A percentile compares a stretch with the other conserved stretches of the same genome.
Evolutionary conservation across 164 flowering plant genomes (phyloP).

Genomic region (Vitis cinerea): DNA sequence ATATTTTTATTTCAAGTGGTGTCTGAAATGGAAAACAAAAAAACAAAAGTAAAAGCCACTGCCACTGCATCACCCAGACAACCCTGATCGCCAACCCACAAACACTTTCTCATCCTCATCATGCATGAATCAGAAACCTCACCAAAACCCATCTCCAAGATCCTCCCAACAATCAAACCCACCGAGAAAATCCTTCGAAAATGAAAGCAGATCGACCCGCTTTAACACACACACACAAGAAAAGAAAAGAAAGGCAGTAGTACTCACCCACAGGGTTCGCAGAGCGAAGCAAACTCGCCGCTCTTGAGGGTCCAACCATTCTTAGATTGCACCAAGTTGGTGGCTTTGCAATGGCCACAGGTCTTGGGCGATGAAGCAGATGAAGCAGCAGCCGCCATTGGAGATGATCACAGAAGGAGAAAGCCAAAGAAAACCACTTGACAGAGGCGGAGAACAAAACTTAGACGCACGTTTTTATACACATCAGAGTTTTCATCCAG

Average conservation of each 20-base stretch:
- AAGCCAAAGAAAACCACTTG: too few relatives aligned
- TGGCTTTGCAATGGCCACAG: conserved; percentile 3
- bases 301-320: conserved; percentile 5
- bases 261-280: conserved; percentile 9
- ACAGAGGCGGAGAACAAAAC: too few relatives aligned
- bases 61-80: too few relatives aligned
- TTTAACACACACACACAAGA: background rate
- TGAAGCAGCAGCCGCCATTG: background rate
- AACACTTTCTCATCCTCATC: too few relatives aligned
- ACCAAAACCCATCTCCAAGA: too few relatives aligned
- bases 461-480: too few relatives aligned
- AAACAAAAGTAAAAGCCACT: too few relatives aligned
- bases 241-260: background rate
- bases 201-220: background rate
- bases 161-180: background rate
- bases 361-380: background rate
- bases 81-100: too few relatives aligned
- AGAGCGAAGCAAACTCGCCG: conserved; percentile 9
- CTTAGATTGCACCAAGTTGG: background rate
- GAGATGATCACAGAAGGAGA: background rate
- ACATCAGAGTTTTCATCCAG: too few relatives aligned
- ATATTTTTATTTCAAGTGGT: too few relatives aligned
- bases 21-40: too few relatives aligned
- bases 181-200: background rate
- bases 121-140: too few relatives aligned